Percentiles rank a stretch among this genome's conserved stretches.
Conservation (phyloP, 2,329 filamentous ascomycete genomes). For the Sporothrix phasma region DNA sequence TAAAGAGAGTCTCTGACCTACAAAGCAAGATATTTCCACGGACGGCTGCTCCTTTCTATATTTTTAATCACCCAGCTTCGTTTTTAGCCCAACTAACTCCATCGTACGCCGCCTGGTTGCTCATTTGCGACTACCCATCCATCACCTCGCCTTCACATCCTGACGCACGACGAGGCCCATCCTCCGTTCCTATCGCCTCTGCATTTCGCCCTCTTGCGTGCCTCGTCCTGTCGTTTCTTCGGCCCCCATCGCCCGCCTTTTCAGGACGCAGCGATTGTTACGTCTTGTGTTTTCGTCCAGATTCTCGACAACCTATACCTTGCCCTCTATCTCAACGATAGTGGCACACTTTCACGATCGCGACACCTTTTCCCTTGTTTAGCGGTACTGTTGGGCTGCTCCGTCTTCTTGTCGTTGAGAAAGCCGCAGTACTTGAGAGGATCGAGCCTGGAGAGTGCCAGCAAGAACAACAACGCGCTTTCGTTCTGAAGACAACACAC, state of each 20-base stretch:
- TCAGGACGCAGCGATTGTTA: neutral
- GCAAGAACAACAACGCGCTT: neutral
- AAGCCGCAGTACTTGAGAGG: neutral
- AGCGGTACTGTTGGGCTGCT: neutral
- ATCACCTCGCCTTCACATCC: neutral
- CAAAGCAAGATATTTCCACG: neutral
- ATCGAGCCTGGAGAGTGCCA: neutral
- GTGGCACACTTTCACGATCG: neutral
- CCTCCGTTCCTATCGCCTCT: neutral
- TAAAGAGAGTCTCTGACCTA: neutral
- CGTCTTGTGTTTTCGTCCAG: neutral
- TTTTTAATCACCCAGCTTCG: slow-evolving; percentile 11
- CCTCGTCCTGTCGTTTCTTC: neutral
- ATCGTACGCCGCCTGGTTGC: neutral
- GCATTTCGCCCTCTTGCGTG: neutral
- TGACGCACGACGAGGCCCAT: neutral
- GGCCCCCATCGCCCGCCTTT: neutral
- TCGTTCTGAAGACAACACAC: neutral
- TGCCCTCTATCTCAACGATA: neutral
- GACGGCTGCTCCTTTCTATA: neutral
- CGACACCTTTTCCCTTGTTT: neutral
- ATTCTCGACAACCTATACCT: neutral
- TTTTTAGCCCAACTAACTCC: slow-evolving; percentile 2
- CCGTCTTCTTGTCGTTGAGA: no score
- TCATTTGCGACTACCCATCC: neutral